Conservation (phyloP, 441 rosid species). For the Pelargonium cotyledonis region DNA sequence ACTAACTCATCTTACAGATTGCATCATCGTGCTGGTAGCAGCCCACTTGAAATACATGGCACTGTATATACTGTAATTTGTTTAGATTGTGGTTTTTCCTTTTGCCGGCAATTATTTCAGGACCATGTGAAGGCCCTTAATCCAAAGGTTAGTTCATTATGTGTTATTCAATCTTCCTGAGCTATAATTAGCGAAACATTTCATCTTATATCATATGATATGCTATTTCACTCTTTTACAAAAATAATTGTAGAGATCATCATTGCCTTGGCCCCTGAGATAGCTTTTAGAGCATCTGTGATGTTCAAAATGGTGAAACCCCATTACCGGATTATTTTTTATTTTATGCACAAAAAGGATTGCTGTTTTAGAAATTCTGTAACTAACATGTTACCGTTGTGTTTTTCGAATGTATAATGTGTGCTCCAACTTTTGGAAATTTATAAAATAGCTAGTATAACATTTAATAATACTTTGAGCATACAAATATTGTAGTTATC, state of each 20-base stretch:
- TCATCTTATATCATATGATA: background rate
- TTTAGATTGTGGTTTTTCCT: constrained; percentile 65
- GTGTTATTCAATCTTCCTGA: background rate
- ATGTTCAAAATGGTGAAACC: background rate
- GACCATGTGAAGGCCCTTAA: constrained; percentile 72
- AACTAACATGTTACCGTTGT: background rate
- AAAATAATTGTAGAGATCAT: too few relatives aligned
- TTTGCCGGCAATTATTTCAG: constrained; percentile 50
- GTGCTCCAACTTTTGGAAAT: background rate
- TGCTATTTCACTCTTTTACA: too few relatives aligned
- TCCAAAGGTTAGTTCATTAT: constrained; percentile 55
- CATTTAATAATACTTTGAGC: background rate
- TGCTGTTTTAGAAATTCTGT: background rate
- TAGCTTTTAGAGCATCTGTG: background rate
- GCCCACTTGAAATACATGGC: constrained; percentile 82
- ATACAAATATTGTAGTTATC: background rate
- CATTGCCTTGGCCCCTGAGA: background rate
- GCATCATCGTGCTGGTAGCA: constrained; percentile 88
- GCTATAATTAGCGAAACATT: constrained; percentile 4
- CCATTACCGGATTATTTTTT: background rate
- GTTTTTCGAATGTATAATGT: background rate
- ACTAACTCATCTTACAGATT: constrained; percentile 36
- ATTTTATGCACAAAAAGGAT: background rate
- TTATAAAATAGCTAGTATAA: too few relatives aligned
- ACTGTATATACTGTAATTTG: constrained; percentile 70